phyloP scores from a whole-genome alignment of 495 filamentous ascomycete genomes.

The Talaromyces ruber region DNA sequence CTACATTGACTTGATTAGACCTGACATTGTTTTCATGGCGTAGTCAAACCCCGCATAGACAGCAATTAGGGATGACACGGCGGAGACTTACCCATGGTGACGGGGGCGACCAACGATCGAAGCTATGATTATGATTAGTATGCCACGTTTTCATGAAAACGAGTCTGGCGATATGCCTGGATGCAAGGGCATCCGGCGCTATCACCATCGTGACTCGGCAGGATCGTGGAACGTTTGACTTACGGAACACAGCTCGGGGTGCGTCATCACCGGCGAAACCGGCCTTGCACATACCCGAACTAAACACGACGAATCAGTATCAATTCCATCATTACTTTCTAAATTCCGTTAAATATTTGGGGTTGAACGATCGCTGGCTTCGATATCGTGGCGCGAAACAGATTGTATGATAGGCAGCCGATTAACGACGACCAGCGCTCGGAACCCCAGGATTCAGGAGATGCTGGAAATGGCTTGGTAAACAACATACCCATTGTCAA shows the following conservation, averaged over 20 bases:
- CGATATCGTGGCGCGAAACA: background rate
- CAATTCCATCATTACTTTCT: background rate
- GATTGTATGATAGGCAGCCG: constrained; percentile 7
- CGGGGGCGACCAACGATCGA: constrained; percentile 99
- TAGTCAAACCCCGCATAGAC: constrained; percentile 3
- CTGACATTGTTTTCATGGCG: background rate
- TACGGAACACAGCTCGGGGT: constrained; percentile 99
- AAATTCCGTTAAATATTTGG: background rate
- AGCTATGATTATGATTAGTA: constrained; percentile 45
- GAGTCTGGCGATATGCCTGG: constrained; percentile 1
- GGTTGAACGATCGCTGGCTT: background rate
- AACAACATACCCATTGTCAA: constrained; percentile 98
- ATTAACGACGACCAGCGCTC: constrained; percentile 6
- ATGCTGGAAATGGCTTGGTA: constrained; percentile 13
- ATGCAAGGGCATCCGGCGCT: constrained; percentile 20
- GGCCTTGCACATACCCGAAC: constrained; percentile 99
- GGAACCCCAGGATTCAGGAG: constrained; percentile 9
- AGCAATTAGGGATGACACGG: constrained; percentile 10
- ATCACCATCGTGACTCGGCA: background rate
- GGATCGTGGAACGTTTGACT: constrained; percentile 45
- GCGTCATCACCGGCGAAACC: constrained; percentile 99
- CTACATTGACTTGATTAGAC: constrained; percentile 39
- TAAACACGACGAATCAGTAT: constrained; percentile 48
- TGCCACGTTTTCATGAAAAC: constrained; percentile 1
- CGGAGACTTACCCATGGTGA: constrained; percentile 88